A percentile compares a stretch with the other conserved stretches of the same genome.
Conservation (phyloP, 371 early-diverging fungal genomes). For the Choanephora cucurbitarum region DNA sequence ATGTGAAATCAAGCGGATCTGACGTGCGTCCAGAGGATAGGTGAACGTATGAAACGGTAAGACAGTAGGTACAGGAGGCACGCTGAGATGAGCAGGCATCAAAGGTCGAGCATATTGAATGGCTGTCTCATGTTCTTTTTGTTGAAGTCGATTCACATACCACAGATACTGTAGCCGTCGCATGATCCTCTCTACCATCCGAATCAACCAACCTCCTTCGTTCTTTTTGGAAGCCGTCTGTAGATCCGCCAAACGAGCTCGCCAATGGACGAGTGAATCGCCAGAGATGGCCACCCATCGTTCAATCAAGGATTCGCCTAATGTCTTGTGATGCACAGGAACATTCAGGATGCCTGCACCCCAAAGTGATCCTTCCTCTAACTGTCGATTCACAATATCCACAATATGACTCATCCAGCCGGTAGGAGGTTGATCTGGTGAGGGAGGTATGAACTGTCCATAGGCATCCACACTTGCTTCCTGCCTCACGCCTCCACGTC, state of each 20-base stretch:
- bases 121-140: slow-evolving; percentile 25
- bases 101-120: slow-evolving; percentile 61
- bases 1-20: slow-evolving; percentile 86
- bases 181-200: slow-evolving; percentile 64
- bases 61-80: slow-evolving; percentile 82
- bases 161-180: slow-evolving; percentile 66
- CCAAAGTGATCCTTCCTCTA: slow-evolving; percentile 67
- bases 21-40: slow-evolving; percentile 79
- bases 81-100: slow-evolving; percentile 57
- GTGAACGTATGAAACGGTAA: slow-evolving; percentile 95
- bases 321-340: slow-evolving; percentile 9
- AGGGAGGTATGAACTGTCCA: slow-evolving; percentile 32
- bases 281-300: slow-evolving; percentile 18
- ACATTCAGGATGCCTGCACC: slow-evolving; percentile 49
- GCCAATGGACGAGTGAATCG: slow-evolving; percentile 20
- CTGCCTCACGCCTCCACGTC: slow-evolving; percentile 63
- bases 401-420: slow-evolving; percentile 85
- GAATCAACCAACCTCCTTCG: slow-evolving; percentile 80
- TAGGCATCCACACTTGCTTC: slow-evolving; percentile 43
- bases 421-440: slow-evolving; percentile 33
- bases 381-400: slow-evolving; percentile 78
- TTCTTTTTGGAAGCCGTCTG: slow-evolving; percentile 45
- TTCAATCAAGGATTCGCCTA: slow-evolving; percentile 38
- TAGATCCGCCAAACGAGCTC: slow-evolving; percentile 26
- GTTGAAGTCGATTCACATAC: slow-evolving; percentile 57